Percentiles rank a stretch among this genome's conserved stretches.
Conservation (phyloP, 192 early-diverging fungal species). For the Backusella macrospora region DNA sequence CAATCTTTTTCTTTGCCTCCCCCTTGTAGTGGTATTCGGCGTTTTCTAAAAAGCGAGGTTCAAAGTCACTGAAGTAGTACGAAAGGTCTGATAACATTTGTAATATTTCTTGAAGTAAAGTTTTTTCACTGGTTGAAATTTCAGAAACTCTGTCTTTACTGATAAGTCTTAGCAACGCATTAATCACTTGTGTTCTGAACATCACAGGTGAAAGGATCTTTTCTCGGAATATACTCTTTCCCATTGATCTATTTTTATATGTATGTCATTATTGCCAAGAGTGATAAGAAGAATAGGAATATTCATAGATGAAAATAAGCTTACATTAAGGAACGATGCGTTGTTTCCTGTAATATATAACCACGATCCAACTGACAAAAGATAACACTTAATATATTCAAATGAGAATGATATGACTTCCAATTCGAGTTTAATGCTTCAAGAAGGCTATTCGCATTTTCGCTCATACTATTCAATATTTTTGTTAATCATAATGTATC, state of each 20-base stretch:
- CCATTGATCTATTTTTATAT: neutral
- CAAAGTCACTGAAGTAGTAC: conserved; percentile 78
- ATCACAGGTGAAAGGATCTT: neutral
- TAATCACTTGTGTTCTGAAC: neutral
- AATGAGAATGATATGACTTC: neutral
- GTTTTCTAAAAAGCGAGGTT: conserved; percentile 68
- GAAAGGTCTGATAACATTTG: conserved; percentile 77
- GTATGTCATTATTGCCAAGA: neutral
- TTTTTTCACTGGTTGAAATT: conserved; percentile 56
- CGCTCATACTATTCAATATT: neutral
- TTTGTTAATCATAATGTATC: neutral
- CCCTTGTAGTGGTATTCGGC: conserved; percentile 72
- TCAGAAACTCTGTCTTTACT: conserved; percentile 38
- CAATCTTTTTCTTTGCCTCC: conserved; percentile 66
- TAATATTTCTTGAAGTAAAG: conserved; percentile 62
- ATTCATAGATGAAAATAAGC: neutral
- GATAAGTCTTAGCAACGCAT: conserved; percentile 13
- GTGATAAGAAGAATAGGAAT: neutral
- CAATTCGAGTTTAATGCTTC: conserved; percentile 13
- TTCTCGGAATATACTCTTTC: conserved; percentile 11
- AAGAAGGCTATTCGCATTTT: neutral
- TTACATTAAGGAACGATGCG: conserved; percentile 10
- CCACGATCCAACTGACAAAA: conserved; percentile 26
- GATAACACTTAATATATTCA: conserved; percentile 10
- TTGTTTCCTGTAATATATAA: conserved; percentile 9